phyloP scores from a whole-genome alignment of 208 protist genomes.

The Phytomonas sp. region DNA sequence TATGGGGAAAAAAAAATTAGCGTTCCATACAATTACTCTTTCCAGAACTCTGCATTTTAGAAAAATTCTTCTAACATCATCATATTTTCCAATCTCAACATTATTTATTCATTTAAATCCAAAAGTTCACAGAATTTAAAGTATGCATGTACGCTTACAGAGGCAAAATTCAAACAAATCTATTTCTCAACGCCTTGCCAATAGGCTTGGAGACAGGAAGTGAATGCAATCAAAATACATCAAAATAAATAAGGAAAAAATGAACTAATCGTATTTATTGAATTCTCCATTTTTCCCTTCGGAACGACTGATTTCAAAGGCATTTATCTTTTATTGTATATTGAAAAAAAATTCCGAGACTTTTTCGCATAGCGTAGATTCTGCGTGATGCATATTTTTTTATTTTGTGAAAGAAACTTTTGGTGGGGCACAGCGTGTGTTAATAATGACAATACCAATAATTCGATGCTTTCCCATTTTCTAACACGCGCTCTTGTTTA shows the following conservation, averaged over 20 bases:
- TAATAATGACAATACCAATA: neutral
- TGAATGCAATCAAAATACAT: neutral
- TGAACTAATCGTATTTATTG: neutral
- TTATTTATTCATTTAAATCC: neutral
- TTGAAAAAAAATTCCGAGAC: neutral
- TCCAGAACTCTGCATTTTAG: neutral
- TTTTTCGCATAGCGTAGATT: neutral
- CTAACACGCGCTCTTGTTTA: neutral
- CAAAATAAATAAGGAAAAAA: neutral
- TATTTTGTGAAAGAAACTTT: neutral
- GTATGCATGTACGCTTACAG: neutral
- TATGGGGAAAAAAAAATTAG: too few species aligned
- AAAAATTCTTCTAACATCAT: neutral
- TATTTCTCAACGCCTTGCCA: neutral
- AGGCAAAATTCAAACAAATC: neutral
- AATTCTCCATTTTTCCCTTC: neutral
- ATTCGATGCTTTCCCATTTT: neutral
- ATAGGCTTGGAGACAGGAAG: neutral
- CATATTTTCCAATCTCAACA: neutral
- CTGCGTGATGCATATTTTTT: neutral
- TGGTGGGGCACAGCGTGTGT: neutral
- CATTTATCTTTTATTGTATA: conserved; percentile 4
- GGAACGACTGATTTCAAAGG: neutral
- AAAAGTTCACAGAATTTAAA: neutral
- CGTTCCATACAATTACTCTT: neutral